A percentile compares a stretch with the other conserved stretches of the same genome.
These are phyloP conservation scores for Dinochytrium kinnereticum DNA, from an alignment of 371 early-diverging fungal species.

Conservation along the genomic window DNA sequence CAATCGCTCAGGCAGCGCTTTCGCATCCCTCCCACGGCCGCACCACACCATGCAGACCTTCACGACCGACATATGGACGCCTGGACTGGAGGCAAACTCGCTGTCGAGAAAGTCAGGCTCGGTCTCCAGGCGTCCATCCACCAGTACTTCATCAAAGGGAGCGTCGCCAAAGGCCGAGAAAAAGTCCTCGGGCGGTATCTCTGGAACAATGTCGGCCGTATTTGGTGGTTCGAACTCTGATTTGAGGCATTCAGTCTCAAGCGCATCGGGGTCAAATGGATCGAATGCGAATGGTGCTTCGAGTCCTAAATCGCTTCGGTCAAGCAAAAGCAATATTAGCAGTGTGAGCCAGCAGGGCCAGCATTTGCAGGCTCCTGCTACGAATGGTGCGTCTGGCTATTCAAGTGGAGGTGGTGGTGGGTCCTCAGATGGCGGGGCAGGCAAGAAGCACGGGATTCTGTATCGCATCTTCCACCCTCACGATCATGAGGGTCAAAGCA, in stretches of 20 bases:
- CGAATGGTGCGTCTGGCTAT: neutral
- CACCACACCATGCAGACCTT: conserved; percentile 38
- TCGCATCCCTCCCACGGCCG: too few species aligned
- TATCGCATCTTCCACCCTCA: conserved; percentile 46
- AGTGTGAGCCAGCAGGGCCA: too few species aligned
- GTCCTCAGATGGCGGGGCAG: conserved; percentile 1
- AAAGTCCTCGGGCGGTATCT: neutral
- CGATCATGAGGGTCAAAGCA: conserved; percentile 12
- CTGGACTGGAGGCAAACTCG: conserved; percentile 21
- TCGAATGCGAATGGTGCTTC: too few species aligned
- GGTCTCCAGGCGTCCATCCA: neutral
- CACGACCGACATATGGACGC: conserved; percentile 36
- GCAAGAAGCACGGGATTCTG: conserved; percentile 34
- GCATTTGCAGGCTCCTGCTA: neutral
- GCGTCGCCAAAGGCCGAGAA: conserved; percentile 15
- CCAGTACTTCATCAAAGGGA: neutral
- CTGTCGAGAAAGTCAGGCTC: neutral
- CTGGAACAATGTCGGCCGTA: neutral
- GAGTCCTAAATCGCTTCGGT: neutral
- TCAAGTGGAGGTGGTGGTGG: conserved; percentile 8
- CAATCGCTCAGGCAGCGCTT: too few species aligned
- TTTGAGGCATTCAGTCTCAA: neutral
- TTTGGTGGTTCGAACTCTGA: neutral
- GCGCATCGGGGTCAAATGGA: conserved; percentile 3
- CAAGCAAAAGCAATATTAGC: neutral